A percentile compares a stretch with the other conserved stretches of the same genome.
Evolutionary conservation across 345 rosid genomes (phyloP).

Genomic region (Camelina laxa): DNA sequence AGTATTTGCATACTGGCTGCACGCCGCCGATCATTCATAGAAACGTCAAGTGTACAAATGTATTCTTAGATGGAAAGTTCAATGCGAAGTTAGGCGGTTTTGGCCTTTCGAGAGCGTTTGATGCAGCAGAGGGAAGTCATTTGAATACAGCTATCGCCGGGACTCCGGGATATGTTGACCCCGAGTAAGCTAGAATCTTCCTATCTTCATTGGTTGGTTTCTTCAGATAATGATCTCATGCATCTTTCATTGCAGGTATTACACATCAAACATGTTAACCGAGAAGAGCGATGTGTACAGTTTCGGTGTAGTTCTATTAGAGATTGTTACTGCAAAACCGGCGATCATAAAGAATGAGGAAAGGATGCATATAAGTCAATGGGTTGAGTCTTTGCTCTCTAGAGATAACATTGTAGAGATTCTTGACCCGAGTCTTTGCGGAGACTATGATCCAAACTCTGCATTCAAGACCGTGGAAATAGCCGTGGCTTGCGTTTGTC

Average conservation of each 20-base stretch:
- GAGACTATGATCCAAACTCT: slow-evolving; percentile 49
- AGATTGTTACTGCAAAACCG: slow-evolving; percentile 55
- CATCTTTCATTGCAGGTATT: slow-evolving; percentile 38
- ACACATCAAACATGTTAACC: slow-evolving; percentile 47
- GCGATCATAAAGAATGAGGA: slow-evolving; percentile 43
- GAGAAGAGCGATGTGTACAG: slow-evolving; percentile 69
- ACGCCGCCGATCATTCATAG: slow-evolving; percentile 67
- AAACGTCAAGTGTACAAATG: slow-evolving; percentile 63
- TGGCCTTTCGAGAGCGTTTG: slow-evolving; percentile 58
- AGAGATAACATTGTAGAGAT: slow-evolving; percentile 50
- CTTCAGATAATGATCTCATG: not conserved
- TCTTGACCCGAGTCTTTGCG: slow-evolving; percentile 55
- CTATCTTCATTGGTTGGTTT: not conserved
- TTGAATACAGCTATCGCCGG: slow-evolving; percentile 52
- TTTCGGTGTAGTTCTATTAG: slow-evolving; percentile 59
- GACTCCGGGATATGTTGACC: slow-evolving; percentile 65
- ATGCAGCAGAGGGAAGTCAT: slow-evolving; percentile 49
- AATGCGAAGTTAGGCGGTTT: slow-evolving; percentile 68
- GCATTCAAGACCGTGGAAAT: slow-evolving; percentile 54
- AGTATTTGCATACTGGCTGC: slow-evolving; percentile 59
- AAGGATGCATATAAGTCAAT: slow-evolving; percentile 46
- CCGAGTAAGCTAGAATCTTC: slow-evolving; percentile 52
- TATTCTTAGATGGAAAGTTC: slow-evolving; percentile 53
- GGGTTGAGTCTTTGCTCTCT: slow-evolving; percentile 49
- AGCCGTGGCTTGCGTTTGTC: slow-evolving; percentile 53